Base-by-base conservation (phyloP, 352 stramenopile species). In the Elongisporangium prolatum region DNA sequence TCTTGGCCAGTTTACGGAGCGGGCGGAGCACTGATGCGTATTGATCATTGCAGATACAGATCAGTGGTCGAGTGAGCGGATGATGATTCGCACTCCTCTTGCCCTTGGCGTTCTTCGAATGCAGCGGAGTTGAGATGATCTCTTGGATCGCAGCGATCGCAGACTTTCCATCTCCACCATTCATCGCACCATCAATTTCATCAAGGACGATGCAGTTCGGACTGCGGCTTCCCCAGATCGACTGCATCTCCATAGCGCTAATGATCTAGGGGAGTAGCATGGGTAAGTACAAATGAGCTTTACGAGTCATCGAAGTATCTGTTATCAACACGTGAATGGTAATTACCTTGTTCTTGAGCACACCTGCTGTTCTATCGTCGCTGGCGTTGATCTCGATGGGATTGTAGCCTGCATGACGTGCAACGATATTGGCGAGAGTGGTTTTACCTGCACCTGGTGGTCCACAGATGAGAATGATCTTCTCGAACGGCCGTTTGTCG, bases 41-140 rank as follows among this genome's bases (percentile, higher is more conserved):
- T 64, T 98, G 89, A 67, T 99, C 93, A 71, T 99, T 99, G 75
- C 97, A 99, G 72, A 99, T 99, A 65, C 97, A 98, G 61, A 99
- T 99, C 17, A 99, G 77, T 8, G 97, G 97, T 1, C 96, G 84
- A 52, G 73, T 97, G 40, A 98, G 68, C 6, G 93, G 80, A 40
- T 98, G 86, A 21, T 72, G 67, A 50, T 73, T 78, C 21, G 60
- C 57, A 18, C 40, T 34, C n/a, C 16, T 50, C 25, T 70, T 67
- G 18, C 56, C 61, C 53, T 82, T 79, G 38, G 44, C 52, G 60
- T 79, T 86, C 49, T 84, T 80, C 47, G 34, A 60, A 50, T 67
- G 78, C 65, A 98, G 71, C 5, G 95, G 87, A 3, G 90, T 78
- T 17, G 84, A 78, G 24, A 97, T 85, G 64, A 99, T 98, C 53